Evolutionary conservation across 106 monocot genomes (phyloP).

Genomic region (Dioscorea alata): DNA sequence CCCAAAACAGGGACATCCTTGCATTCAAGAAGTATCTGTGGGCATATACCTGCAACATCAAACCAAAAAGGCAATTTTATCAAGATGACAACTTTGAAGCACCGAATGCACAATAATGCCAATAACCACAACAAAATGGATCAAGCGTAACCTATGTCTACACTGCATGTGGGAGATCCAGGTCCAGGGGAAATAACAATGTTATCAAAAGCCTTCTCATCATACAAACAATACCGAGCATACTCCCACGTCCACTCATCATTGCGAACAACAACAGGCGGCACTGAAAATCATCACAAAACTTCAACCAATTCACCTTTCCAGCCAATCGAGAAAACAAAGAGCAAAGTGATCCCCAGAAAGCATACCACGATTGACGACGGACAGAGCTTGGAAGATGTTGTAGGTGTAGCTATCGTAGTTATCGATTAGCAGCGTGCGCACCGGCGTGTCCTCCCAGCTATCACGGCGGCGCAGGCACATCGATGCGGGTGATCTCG

Average conservation of each 20-base stretch:
- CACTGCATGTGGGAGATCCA: conserved; percentile 71
- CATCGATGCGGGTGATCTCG: neutral
- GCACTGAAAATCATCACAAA: conserved; percentile 35
- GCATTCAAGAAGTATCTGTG: conserved; percentile 65
- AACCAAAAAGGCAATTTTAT: neutral
- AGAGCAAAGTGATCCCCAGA: neutral
- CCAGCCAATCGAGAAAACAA: neutral
- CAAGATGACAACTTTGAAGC: no score
- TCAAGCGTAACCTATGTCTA: conserved; percentile 59
- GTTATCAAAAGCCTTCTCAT: conserved; percentile 78
- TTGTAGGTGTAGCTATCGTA: conserved; percentile 99
- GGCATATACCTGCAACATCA: conserved; percentile 58
- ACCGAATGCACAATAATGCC: no score
- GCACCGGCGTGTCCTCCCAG: conserved; percentile 19
- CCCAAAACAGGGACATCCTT: conserved; percentile 87
- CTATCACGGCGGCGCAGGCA: neutral
- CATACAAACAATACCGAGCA: conserved; percentile 34
- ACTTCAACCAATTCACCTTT: no score
- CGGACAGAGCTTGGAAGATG: conserved; percentile 74
- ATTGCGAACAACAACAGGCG: conserved; percentile 84
- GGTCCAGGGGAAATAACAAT: conserved; percentile 98
- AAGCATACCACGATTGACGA: conserved; percentile 75
- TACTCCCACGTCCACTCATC: conserved; percentile 96
- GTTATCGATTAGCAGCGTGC: conserved; percentile 87
- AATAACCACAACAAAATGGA: neutral